Evolutionary conservation across 352 stramenopile species (phyloP), one percentile per base, ranked within the genome.

Genomic region (Globisporangium heterothallicum): DNA sequence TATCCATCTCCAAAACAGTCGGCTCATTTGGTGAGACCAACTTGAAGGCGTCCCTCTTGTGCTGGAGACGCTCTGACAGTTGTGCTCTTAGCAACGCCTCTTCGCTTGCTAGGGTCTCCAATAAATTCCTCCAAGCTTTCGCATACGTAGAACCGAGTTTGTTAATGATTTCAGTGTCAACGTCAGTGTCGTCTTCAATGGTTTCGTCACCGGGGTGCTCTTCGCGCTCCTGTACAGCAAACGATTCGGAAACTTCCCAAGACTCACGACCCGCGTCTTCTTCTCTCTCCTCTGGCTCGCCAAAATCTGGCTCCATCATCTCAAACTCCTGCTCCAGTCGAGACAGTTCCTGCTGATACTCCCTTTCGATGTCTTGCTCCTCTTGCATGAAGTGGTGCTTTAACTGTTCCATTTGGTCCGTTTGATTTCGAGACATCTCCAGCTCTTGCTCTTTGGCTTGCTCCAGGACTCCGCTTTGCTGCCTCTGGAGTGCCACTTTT

Each of bases 281-380:
- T 42, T 16, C 43, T 1, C 14, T 24, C 5, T 60, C 56, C 4
- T 44, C 35, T 9, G 63, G 55, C 8, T 72, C 58, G 1, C 42
- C 53, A 19, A 68, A 74, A 45, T 66, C 61, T 8, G 50, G 40
- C 9, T 36, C 46, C 14, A 27, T 70, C 68, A 8, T 64, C 49
- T 38, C 59, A 40, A 83, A 90, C 44, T 90, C 71, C 32, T 71
- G 53, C 30, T 86, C 70, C 30, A 90, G 26, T 9, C 44, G 58
- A 2, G 74, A 66, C 8, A 77, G 50, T 43, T 84, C 68, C 22
- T 66, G 63, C 6, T 73, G 56, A 42, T 88, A 86, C 19, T 82
- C 74, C 38, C 74, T 49, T 42, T 86, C 72, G 32, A 86, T 78
- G 18, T 55, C 70, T 5, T 72, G 32, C 21, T 81, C 66, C 46